Evolutionary conservation across 805 yeast species (phyloP), one percentile per base, ranked within the genome.

Genomic region (Cyberlindnera veronae): DNA sequence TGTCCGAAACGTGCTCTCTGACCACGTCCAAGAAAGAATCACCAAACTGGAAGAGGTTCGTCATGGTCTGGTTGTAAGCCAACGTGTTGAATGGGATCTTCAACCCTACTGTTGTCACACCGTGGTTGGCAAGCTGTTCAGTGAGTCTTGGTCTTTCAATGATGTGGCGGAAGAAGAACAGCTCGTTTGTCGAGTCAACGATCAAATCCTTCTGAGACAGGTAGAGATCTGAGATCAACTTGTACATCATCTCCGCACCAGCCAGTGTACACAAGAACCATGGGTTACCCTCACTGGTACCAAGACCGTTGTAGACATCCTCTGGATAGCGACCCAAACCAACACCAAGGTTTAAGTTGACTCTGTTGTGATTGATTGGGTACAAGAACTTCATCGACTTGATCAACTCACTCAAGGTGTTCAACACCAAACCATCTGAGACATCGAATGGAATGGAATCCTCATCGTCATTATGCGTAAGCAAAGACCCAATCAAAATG

Each of bases 311-410:
- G 61, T 90, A 90, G 9, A 82, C 60, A 62, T 90, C 98, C 56
- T 90, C 98, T 1, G 97, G 96, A 56, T 90, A 90, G 56, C 98
- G 72, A 3, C 98, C 98, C 38, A 90, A 62, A 0, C 84, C 95
- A 36, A 81, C 80, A 3, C 74, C 76, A 17, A 57, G 34, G 57
- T 59, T 62, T 29, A 66, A 54, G 3, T 68, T 67, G 19, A 70
- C 58, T 34, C 65, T 62, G 19, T 63, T 58, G 42, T 72, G 76
- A 62, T 91, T 91, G 29, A 91, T 74, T 5, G 95, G 95, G 56
- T 84, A 90, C 39, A 93, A 64, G 29, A 67, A 60, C 48, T 74
- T 76, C 93, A 89, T 86, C 48, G 81, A 83, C 28, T 72, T 62
- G 6, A 81, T 72, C 58, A 90, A 61, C 8, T 74, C 72, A 39